phyloP scores from a whole-genome alignment of 1,284 basidiomycete genomes.

The Puccinia hordei region DNA sequence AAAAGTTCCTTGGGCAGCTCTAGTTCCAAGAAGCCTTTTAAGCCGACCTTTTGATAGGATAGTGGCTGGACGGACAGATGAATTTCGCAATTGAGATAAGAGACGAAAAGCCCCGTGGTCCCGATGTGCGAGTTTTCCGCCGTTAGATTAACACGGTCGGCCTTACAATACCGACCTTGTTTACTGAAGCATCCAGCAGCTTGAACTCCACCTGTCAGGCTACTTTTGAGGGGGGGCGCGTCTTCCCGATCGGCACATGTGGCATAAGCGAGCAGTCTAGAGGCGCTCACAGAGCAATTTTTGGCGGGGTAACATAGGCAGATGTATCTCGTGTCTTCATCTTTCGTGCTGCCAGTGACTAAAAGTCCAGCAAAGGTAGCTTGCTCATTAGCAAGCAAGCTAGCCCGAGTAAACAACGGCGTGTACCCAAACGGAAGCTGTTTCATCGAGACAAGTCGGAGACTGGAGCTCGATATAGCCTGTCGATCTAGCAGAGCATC shows the following conservation, averaged over 20 bases:
- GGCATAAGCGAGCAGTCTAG: constrained; percentile 29
- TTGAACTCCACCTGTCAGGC: not conserved
- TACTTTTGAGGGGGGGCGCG: not conserved
- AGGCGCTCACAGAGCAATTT: not conserved
- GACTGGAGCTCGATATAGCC: not conserved
- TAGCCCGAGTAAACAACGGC: constrained; percentile 1
- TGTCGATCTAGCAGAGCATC: not conserved
- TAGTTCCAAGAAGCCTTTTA: not conserved
- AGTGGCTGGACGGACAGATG: not conserved
- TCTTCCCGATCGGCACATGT: not conserved
- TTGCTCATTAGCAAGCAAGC: not conserved
- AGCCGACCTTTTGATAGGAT: not conserved
- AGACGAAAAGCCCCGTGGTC: not conserved
- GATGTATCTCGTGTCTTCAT: not conserved
- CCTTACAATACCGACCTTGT: not conserved
- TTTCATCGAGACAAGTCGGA: not conserved
- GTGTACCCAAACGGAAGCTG: constrained; percentile 21
- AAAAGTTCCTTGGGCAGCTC: constrained; percentile 15
- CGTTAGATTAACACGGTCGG: not conserved
- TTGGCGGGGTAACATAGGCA: not conserved
- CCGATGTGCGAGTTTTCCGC: not conserved
- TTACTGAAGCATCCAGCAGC: constrained; percentile 14
- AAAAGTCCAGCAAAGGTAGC: not conserved
- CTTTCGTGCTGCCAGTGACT: constrained; percentile 13
- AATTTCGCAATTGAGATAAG: not conserved